Conservation (phyloP, 1,139 yeast genomes). For the Magnusiomyces tetraspermus region DNA sequence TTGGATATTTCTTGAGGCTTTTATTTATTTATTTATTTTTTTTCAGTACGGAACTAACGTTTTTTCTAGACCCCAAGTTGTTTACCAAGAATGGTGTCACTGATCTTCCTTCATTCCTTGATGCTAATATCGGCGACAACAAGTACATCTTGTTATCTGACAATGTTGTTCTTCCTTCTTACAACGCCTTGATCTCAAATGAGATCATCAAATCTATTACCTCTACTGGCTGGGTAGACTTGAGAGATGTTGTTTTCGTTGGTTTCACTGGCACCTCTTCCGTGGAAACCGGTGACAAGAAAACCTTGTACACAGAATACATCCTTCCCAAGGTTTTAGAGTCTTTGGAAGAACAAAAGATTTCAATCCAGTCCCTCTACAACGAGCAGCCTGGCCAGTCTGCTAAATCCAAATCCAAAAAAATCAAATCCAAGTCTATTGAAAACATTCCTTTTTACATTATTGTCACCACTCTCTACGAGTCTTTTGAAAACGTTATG, state of each 20-base stretch:
- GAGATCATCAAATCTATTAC: neutral
- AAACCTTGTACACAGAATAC: neutral
- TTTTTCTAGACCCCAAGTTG: neutral
- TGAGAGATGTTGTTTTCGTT: neutral
- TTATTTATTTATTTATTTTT: no score
- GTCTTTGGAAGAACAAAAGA: neutral
- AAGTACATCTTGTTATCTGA: neutral
- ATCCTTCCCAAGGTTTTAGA: neutral
- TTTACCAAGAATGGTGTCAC: neutral
- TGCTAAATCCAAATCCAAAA: neutral
- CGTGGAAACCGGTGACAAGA: neutral
- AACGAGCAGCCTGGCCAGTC: neutral
- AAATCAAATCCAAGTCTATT: neutral
- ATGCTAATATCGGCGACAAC: neutral
- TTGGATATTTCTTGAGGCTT: no score
- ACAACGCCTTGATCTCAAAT: neutral
- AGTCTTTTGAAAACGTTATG: neutral
- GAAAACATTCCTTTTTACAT: neutral
- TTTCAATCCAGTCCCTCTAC: neutral
- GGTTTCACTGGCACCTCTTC: neutral
- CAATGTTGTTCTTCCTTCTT: conserved; percentile 1
- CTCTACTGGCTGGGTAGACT: neutral
- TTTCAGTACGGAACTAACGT: neutral
- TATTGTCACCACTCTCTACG: neutral
- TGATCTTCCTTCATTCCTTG: neutral